Evolutionary conservation across 2,329 filamentous ascomycete genomes (phyloP).

Genomic region (Verticillium zaregamsianum): DNA sequence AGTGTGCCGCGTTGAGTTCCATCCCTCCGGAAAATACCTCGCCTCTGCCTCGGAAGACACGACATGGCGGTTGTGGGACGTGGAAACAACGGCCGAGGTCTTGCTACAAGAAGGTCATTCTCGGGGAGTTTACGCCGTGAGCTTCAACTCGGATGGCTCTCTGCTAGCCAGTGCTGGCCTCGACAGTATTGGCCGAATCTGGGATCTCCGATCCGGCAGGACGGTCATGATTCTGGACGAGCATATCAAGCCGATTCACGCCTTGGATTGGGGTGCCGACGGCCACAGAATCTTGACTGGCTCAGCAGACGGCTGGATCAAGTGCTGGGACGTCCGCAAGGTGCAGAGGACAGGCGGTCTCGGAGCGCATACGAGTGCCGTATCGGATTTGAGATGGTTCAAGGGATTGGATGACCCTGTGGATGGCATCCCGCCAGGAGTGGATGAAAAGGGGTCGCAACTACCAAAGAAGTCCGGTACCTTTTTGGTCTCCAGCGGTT

Average conservation of each 20-base stretch:
- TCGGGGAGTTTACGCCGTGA: conserved; percentile 83
- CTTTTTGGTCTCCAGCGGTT: conserved; percentile 86
- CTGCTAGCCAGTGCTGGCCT: conserved; percentile 87
- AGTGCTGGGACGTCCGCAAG: conserved; percentile 95
- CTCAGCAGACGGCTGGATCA: conserved; percentile 91
- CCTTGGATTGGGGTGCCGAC: conserved; percentile 86
- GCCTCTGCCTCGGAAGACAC: conserved; percentile 95
- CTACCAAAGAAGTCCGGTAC: conserved; percentile 83
- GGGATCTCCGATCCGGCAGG: conserved; percentile 88
- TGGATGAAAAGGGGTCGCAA: conserved; percentile 61
- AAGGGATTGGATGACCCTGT: conserved; percentile 77
- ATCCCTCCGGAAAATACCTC: conserved; percentile 84
- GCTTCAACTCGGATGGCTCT: conserved; percentile 88
- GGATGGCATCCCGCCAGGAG: conserved; percentile 53
- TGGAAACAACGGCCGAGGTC: conserved; percentile 78
- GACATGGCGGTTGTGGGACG: conserved; percentile 95
- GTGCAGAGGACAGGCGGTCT: conserved; percentile 80
- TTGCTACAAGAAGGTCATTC: conserved; percentile 92
- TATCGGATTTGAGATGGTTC: conserved; percentile 92
- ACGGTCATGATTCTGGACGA: conserved; percentile 90
- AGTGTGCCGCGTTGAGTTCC: conserved; percentile 90
- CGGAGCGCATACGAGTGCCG: conserved; percentile 85
- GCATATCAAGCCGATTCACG: conserved; percentile 87
- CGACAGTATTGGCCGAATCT: conserved; percentile 91
- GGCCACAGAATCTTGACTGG: conserved; percentile 90